Evolutionary conservation across 129 eudicot genomes (phyloP), one percentile per base, ranked within the genome.

Genomic region (Centella asiatica): DNA sequence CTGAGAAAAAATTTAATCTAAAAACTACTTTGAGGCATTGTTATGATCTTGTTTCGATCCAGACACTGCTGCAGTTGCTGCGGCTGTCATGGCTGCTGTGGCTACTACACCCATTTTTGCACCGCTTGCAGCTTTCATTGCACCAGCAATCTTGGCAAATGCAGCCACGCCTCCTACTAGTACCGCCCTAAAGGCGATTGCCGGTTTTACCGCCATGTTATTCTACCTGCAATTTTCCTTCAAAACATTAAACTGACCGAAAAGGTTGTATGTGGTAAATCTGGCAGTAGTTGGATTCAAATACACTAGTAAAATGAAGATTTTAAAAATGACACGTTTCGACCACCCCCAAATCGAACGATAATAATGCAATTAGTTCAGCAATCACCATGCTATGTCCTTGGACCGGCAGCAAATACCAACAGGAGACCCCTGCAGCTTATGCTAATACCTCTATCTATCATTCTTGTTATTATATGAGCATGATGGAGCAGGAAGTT

Each of bases 161-260:
- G 86, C 95, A 29, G 97, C 97, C 53, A 85, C 52, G 54, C 95
- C 95, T 68, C 92, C 92, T 27, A 85, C 95, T 15, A 85, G 82
- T 34, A 83, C 72, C 51, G 95, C 95, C 78, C 97, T 85, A 31
- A 85, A 64, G 72, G 92, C 97, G 61, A 89, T 95, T 13, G 95
- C 76, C 42, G 92, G 92, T 73, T 85, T 89, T 46, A 89, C 68
- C 28, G 54, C 59, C 97, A 89, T 89, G 19, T 61, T 69, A 33
- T 44, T 49, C 50, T 25, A 36, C 60, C 88, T 75, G 83, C 69
- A 73, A 67, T 62, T 9, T 34, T 4, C n/a, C 60, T 52, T 33
- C 17, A 51, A 27, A 37, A 54, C 6, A 44, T 44, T 14, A 44
- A 17, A 2, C 49, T 5, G 4, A 44, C 4, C 5, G 9, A 34